Evolutionary conservation across 176 grass and related monocot genomes (phyloP).

Genomic region (Zea luxurians): DNA sequence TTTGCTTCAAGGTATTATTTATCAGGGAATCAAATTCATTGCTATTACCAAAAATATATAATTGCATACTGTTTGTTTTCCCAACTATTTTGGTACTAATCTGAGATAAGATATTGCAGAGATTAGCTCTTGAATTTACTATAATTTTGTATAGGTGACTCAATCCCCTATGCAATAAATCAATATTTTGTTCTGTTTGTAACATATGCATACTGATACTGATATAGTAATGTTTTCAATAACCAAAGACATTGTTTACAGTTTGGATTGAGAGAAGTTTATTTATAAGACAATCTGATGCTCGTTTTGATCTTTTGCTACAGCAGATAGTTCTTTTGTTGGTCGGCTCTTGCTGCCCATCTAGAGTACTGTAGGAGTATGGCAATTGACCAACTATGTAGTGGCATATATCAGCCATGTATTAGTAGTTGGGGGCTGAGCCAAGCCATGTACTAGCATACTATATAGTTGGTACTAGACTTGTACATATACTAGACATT

Average conservation of each 20-base stretch:
- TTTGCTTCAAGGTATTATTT: conserved; percentile 5
- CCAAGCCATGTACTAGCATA: no score
- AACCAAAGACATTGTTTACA: not conserved
- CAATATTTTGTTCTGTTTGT: not conserved
- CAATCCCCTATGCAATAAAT: not conserved
- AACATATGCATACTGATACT: conserved; percentile 19
- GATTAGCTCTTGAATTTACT: conserved; percentile 17
- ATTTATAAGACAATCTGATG: no score
- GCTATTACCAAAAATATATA: not conserved
- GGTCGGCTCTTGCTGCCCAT: no score
- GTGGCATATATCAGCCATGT: no score
- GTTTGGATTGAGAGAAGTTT: conserved; percentile 3
- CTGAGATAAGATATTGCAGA: not conserved
- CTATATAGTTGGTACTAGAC: no score
- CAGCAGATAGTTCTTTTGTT: no score
- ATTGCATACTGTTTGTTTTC: not conserved
- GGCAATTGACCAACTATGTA: no score
- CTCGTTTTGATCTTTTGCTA: no score
- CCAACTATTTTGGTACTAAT: not conserved
- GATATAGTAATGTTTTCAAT: conserved; percentile 1
- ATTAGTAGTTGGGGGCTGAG: no score
- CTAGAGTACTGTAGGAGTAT: no score
- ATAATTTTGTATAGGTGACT: conserved; percentile 7
- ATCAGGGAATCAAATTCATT: not conserved
- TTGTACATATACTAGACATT: no score